phyloP scores from a whole-genome alignment of 164 flowering plant species.

The Vitis labrusca region DNA sequence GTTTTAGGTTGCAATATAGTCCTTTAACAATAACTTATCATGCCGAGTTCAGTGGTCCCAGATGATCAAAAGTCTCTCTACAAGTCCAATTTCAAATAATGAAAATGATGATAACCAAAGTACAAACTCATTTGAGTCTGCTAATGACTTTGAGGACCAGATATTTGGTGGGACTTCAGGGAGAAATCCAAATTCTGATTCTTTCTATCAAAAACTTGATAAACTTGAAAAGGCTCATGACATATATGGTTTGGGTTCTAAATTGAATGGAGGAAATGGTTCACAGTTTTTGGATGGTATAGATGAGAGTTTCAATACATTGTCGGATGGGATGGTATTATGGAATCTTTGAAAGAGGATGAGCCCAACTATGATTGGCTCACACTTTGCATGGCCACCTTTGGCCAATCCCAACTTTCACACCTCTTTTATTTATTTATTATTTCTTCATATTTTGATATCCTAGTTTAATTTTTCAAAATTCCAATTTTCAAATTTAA shows the following conservation, averaged over 20 bases:
- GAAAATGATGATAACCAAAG: conserved; percentile 17
- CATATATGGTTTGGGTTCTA: conserved; percentile 22
- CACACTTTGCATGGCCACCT: too few species aligned
- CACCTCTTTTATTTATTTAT: too few species aligned
- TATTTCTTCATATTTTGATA: too few species aligned
- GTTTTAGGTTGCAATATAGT: conserved; percentile 15
- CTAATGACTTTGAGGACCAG: conserved; percentile 58
- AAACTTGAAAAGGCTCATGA: conserved; percentile 36
- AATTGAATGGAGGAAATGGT: conserved; percentile 9
- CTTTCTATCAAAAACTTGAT: conserved; percentile 55
- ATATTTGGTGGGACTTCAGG: conserved; percentile 48
- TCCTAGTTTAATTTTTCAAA: too few species aligned
- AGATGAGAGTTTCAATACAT: conserved; percentile 48
- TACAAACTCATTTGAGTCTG: conserved; percentile 40
- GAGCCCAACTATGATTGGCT: too few species aligned
- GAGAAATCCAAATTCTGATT: conserved; percentile 25
- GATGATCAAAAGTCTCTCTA: conserved; percentile 23
- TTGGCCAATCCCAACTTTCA: too few species aligned
- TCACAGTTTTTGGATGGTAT: conserved; percentile 30
- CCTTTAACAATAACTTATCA: conserved; percentile 12
- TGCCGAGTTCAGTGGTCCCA: conserved; percentile 4
- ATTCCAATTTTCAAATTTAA: too few species aligned
- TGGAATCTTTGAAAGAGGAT: too few species aligned
- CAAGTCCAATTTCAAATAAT: conserved; percentile 21
- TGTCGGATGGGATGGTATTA: conserved; percentile 63